Base-by-base conservation (phyloP, 2,329 filamentous ascomycete species). In the Fonsecaea multimorphosa region DNA sequence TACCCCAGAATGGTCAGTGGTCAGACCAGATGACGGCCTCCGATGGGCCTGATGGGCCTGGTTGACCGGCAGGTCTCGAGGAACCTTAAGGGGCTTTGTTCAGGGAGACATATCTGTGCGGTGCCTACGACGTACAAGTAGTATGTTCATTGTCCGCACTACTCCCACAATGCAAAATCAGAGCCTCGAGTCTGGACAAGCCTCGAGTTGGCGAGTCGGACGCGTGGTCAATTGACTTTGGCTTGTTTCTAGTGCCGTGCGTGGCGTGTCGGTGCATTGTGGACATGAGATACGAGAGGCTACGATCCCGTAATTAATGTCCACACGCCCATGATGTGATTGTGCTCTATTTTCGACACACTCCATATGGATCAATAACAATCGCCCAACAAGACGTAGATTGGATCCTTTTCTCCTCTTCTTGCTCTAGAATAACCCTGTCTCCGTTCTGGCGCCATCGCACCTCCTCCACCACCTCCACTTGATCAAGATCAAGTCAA, bases 401-500 rank as follows among this genome's bases (percentile, higher is more conserved):
- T 40, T 40, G 2, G 3, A 24, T 49, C 44, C 8, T 24, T 3
- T 24, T 19, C n/a, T 16, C 22, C 11, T 4, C 44, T 49, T 22
- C 44, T 14, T 49, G 19, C 44, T 38, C 14, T 14, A 24, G 11
- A 49, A 49, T 49, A 6, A 16, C 6, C 9, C 36, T 19, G 11
- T 16, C 19, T 11, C 38, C 24, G 38, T 44, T 19, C 24, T 44
- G 36, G 34, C 49, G 49, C 44, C 58, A 53, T 49, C 31, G 32
- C 32, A 31, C 3, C 24, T 14, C 19, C 54, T 46, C 49, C 61
- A 53, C 46, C 56, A 27, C 8, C 49, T 59, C 31, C 55, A 64
- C 61, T 64, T 64, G 32, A 64, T 64, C 54, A 64, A 64, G 61
- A 64, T 64, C 61, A 64, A 31, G 24, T 49, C 55, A 59, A 49